Base-by-base conservation (phyloP, 768 basidiomycete species). In the Amanita polypyramis region DNA sequence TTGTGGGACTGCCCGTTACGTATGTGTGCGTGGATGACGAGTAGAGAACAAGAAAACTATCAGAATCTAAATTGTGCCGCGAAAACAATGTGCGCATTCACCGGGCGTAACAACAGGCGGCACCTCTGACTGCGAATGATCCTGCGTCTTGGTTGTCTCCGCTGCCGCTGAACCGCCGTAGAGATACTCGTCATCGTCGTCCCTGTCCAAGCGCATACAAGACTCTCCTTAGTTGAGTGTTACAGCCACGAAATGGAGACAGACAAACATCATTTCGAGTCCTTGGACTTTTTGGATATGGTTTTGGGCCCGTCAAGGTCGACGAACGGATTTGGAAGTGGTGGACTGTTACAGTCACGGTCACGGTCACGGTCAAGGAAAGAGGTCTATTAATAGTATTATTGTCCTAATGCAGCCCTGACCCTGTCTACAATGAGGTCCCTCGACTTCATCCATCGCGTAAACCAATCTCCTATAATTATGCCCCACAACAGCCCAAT, bases 161-260 rank as follows among this genome's bases (percentile, higher is more conserved):
- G 75, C 76, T 67, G 78, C 77, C 73, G 69, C 72, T 67, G 77
- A 67, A 51, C 74, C 74, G 49, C 85, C 85, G 56, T 87, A 88
- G 53, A 87, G 65, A 60, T 83, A 86, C 20, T 85, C 83, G 63
- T 88, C 85, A 58, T 89, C 85, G 66, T 86, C 85, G 60, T 86
- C 83, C 77, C 78, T 80, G 54, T 36, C 19, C 44, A 45, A 33
- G 10, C 4, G 7, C 17, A 21, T 35, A 44, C 9, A 12, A 38
- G 8, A 15, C 14, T 9, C 1, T 45, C 15, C 40, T 47, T 27
- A 37, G 35, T 21, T 27, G 19, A 43, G 19, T 15, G 23, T 27
- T 2, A 44, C 29, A 25, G 12, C 32, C 23, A 17, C 29, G 32
- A 25, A 32, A 8, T 14, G 19, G 27, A 44, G 19, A 33, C 32